Evolutionary conservation across 1,284 basidiomycete genomes (phyloP), one percentile per base, ranked within the genome.

Genomic region (Coriolopsis trogii): DNA sequence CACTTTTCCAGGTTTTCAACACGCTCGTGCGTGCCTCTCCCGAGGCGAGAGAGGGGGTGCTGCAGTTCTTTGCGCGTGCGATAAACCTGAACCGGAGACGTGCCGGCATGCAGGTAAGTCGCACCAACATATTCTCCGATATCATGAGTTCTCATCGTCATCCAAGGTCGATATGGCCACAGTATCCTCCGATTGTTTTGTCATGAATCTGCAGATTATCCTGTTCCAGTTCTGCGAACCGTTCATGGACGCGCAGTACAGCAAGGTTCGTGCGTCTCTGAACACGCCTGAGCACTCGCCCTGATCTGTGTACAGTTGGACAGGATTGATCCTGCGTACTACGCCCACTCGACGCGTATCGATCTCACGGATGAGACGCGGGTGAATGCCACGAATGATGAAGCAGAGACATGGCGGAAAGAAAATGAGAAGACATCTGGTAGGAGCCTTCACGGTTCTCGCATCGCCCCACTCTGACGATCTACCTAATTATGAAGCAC

Each of bases 221-320:
- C 71, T 98, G 21, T 76, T 95, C 36, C 83, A 87, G 18, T 92
- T 99, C 61, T 90, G 94, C n/a, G 93, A 95, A 60, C 97, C 97
- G 0, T 98, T 99, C 67, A 94, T 98, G 81, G 96, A 99, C 68
- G 85, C 91, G 0, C 84, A 81, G 49, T 96, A 89, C 64, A 85
- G 87, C 45, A 99, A 98, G 81, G 93, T 89, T 62, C 41, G 71
- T 47, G 13, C 18, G 6, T 9, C 6, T 42, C 6, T 6, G n/a
- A 28, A 21, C 31, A 7, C 18, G 10, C 24, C 12, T 26, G 16
- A 1, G 15, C 10, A n/a, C 6, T 49, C 29, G 46, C 29, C n/a
- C 23, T 28, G 15, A 18, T 41, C n/a, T 25, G 29, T 5, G 13
- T 36, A 34, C 46, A 95, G 91, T 87, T 97, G 63, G 92, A 98